A percentile compares a stretch with the other conserved stretches of the same genome.
phyloP scores from a whole-genome alignment of 1,284 basidiomycete species.

The Fomitopsis pinicola region DNA sequence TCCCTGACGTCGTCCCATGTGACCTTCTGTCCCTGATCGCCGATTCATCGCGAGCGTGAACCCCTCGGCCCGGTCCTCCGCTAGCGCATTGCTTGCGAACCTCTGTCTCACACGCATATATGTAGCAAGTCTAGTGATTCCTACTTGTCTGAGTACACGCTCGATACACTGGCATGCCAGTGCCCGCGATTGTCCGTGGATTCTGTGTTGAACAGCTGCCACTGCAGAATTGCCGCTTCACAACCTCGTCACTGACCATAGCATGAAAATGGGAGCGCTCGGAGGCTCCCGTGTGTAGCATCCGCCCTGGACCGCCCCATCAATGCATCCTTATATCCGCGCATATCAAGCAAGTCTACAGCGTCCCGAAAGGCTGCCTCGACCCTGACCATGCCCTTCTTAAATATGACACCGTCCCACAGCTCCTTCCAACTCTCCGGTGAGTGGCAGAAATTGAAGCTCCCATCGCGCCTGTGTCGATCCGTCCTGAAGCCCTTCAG shows the following conservation, averaged over 20 bases:
- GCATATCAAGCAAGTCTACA: neutral
- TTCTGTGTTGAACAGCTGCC: neutral
- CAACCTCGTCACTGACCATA: constrained; percentile 4
- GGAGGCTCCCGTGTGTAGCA: neutral
- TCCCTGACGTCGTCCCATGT: constrained; percentile 5
- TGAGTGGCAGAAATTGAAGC: constrained; percentile 26
- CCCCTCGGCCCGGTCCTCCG: neutral
- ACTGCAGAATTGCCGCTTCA: neutral
- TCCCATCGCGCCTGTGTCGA: constrained; percentile 9
- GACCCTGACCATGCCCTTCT: constrained; percentile 32
- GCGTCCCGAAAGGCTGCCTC: constrained; percentile 18
- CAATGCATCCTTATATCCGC: neutral
- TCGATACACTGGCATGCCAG: neutral
- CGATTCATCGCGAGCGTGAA: neutral
- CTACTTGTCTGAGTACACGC: neutral
- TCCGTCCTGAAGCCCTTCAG: constrained; percentile 21
- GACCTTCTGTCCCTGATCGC: neutral
- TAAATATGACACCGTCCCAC: constrained; percentile 40
- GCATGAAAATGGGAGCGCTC: neutral
- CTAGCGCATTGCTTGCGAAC: neutral
- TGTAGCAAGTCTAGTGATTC: neutral
- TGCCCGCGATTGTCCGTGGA: neutral
- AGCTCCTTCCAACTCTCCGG: constrained; percentile 38
- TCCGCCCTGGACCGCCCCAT: no score
- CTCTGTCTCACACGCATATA: neutral